Conservation (phyloP, 352 stramenopile species). For the Pythium insidiosum region DNA sequence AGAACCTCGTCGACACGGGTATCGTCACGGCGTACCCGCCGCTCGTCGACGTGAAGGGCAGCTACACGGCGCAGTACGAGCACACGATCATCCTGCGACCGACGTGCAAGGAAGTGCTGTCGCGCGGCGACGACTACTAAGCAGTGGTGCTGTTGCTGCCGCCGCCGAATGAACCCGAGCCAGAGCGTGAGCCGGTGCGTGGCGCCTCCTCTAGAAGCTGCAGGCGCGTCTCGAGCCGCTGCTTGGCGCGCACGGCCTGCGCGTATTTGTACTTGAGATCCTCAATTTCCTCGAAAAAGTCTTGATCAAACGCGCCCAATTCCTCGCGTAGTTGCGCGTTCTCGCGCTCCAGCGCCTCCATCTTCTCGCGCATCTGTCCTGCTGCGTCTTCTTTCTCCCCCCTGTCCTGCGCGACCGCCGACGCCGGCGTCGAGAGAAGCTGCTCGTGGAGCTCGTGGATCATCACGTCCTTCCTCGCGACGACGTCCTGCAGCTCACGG, state of each 20-base stretch:
- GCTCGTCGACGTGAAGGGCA: conserved; percentile 93
- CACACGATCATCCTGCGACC: conserved; percentile 96
- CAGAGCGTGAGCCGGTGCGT: too few relatives aligned
- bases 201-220: too few relatives aligned
- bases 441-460: conserved; percentile 25
- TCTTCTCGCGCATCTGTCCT: conserved; percentile 4
- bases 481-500: conserved; percentile 8
- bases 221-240: conserved; percentile 37
- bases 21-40: conserved; percentile 95
- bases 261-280: conserved; percentile 94
- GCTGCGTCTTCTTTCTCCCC: too few relatives aligned
- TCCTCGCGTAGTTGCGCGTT: conserved; percentile 70
- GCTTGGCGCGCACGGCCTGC: conserved; percentile 77
- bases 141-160: not conserved
- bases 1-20: conserved; percentile 96
- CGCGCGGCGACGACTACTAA: conserved; percentile 97
- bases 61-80: conserved; percentile 99
- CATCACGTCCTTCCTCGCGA: conserved; percentile 17
- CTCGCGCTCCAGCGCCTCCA: conserved; percentile 36
- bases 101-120: conserved; percentile 98
- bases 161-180: too few relatives aligned
- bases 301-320: conserved; percentile 87
- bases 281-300: conserved; percentile 96
- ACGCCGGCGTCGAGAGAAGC: too few relatives aligned
- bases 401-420: too few relatives aligned